phyloP scores from a whole-genome alignment of 1,284 basidiomycete species.

The Phellopilus nigrolimitatus region DNA sequence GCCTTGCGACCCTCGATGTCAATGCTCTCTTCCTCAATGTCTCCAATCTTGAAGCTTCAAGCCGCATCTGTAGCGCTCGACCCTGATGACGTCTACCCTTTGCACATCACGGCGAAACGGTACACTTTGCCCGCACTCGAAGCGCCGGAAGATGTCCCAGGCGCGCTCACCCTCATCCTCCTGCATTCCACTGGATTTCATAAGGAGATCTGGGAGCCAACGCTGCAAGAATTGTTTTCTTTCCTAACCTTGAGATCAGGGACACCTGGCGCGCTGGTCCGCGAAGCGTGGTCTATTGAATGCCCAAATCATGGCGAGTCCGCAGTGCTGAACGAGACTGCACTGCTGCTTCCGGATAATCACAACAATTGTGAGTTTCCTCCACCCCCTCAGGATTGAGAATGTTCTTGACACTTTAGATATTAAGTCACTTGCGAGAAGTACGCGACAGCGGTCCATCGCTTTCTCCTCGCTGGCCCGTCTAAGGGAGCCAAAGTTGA shows the following conservation, averaged over 20 bases:
- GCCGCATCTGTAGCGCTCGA: not conserved
- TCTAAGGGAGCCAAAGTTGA: slow-evolving; percentile 36
- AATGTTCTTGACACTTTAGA: slow-evolving; percentile 1
- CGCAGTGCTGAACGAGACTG: slow-evolving; percentile 36
- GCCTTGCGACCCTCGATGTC: not conserved
- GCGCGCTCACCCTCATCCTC: slow-evolving; percentile 48
- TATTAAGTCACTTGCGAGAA: slow-evolving; percentile 52
- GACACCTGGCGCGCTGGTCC: slow-evolving; percentile 32
- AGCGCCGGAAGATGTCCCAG: slow-evolving; percentile 24
- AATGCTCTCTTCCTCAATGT: not conserved
- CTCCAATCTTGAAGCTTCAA: not conserved
- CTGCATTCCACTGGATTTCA: slow-evolving; percentile 63
- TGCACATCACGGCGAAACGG: slow-evolving; percentile 50
- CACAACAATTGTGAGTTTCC: slow-evolving; percentile 37
- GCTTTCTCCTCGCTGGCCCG: slow-evolving; percentile 42
- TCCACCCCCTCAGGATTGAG: not conserved
- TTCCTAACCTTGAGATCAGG: not conserved
- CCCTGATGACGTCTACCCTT: slow-evolving; percentile 36
- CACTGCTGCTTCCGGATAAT: slow-evolving; percentile 37
- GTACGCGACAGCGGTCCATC: slow-evolving; percentile 50
- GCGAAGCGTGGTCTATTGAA: slow-evolving; percentile 48
- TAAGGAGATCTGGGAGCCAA: slow-evolving; percentile 64
- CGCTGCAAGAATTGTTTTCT: slow-evolving; percentile 39
- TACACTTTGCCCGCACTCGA: slow-evolving; percentile 39
- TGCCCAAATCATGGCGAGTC: slow-evolving; percentile 51